Percentiles rank a stretch among this genome's conserved stretches.
Conservation (phyloP, 1,284 basidiomycete species). For the Neolentinus lepideus region DNA sequence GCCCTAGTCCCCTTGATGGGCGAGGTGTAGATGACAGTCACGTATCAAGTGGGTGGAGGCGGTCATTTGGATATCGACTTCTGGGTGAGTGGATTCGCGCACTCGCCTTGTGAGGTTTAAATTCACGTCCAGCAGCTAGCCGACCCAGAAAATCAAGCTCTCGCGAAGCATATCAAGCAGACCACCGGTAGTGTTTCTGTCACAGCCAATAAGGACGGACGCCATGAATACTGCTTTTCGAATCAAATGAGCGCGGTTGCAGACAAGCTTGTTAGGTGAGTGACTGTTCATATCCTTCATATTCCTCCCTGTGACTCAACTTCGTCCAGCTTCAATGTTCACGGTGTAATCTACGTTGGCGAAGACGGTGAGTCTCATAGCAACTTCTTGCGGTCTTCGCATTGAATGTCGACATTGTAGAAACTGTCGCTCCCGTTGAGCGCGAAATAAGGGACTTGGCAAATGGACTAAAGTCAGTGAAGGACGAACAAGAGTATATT, state of each 20-base stretch:
- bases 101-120: not conserved
- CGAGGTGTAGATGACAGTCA: slow-evolving; percentile 87
- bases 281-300: slow-evolving; percentile 7
- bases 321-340: slow-evolving; percentile 87
- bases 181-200: slow-evolving; percentile 88
- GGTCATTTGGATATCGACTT: slow-evolving; percentile 98
- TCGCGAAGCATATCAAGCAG: slow-evolving; percentile 80
- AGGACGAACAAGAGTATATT: slow-evolving; percentile 99
- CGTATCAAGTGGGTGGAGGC: slow-evolving; percentile 96
- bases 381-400: slow-evolving; percentile 6
- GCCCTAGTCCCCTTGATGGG: not conserved
- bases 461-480: slow-evolving; percentile 81
- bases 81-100: slow-evolving; percentile 51
- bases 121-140: slow-evolving; percentile 46
- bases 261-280: slow-evolving; percentile 90
- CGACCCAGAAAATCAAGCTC: slow-evolving; percentile 62
- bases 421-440: slow-evolving; percentile 90
- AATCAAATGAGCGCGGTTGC: slow-evolving; percentile 96
- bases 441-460: slow-evolving; percentile 90
- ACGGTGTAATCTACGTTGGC: slow-evolving; percentile 90
- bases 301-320: not conserved
- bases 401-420: slow-evolving; percentile 28
- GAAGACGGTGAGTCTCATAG: slow-evolving; percentile 42
- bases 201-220: slow-evolving; percentile 81
- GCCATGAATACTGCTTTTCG: slow-evolving; percentile 96